A percentile compares a stretch with the other conserved stretches of the same genome.
Evolutionary conservation across 1,139 yeast species (phyloP).

Genomic region (Geotrichum candidum): DNA sequence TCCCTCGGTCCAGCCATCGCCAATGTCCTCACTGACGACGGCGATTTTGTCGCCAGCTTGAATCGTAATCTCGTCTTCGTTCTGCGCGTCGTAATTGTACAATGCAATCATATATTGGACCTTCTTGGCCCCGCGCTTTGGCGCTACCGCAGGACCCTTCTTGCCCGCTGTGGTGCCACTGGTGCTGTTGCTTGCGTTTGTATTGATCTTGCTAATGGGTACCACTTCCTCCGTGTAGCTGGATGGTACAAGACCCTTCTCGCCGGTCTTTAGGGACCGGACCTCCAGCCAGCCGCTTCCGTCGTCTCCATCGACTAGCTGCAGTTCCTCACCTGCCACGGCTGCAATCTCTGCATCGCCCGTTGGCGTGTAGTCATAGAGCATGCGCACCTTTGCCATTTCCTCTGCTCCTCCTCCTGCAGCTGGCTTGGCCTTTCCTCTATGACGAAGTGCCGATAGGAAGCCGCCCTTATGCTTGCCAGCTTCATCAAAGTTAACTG

Average conservation of each 20-base stretch:
- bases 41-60: slow-evolving; percentile 70
- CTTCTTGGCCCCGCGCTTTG: slow-evolving; percentile 65
- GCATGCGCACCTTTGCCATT: slow-evolving; percentile 44
- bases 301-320: slow-evolving; percentile 62
- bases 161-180: slow-evolving; percentile 28
- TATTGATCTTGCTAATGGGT: slow-evolving; percentile 17
- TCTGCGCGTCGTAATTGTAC: slow-evolving; percentile 76
- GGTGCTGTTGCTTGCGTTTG: slow-evolving; percentile 19
- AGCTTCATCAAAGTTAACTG: slow-evolving; percentile 7
- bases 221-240: slow-evolving; percentile 56
- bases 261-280: slow-evolving; percentile 39
- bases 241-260: slow-evolving; percentile 80
- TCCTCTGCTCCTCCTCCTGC: neutral
- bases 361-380: slow-evolving; percentile 61
- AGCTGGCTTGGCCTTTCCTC: slow-evolving; percentile 6
- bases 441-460: slow-evolving; percentile 12
- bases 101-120: slow-evolving; percentile 64
- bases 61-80: slow-evolving; percentile 73
- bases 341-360: slow-evolving; percentile 74
- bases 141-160: slow-evolving; percentile 77
- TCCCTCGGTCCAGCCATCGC: slow-evolving; percentile 97
- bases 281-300: slow-evolving; percentile 92
- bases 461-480: slow-evolving; percentile 16
- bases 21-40: slow-evolving; percentile 66
- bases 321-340: slow-evolving; percentile 54